Conservation (phyloP, 257 asterid species). For the Buddleja alternifolia region DNA sequence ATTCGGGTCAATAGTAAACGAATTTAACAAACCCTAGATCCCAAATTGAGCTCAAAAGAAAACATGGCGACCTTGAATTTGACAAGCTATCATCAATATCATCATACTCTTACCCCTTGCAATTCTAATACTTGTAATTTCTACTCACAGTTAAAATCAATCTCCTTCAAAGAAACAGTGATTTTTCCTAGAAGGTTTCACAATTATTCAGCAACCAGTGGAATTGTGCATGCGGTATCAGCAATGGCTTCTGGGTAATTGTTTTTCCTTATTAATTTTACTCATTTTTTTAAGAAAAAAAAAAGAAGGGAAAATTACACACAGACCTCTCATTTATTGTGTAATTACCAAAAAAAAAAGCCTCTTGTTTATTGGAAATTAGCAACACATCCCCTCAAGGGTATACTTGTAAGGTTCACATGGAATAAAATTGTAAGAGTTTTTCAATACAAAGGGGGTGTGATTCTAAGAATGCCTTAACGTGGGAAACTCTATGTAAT, state of each 20-base stretch:
- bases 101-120: slow-evolving; percentile 27
- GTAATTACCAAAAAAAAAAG: too few relatives aligned
- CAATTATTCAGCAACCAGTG: slow-evolving; percentile 25
- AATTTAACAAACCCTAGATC: slow-evolving; percentile 13
- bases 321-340: too few relatives aligned
- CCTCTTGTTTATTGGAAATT: too few relatives aligned
- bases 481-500: too few relatives aligned
- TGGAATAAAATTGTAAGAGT: too few relatives aligned
- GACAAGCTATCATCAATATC: too few relatives aligned
- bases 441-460: too few relatives aligned
- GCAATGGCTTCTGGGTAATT: slow-evolving; percentile 54
- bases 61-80: slow-evolving; percentile 41
- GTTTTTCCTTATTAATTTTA: not conserved
- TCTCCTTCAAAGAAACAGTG: slow-evolving; percentile 31
- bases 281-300: not conserved
- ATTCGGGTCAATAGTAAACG: not conserved
- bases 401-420: too few relatives aligned
- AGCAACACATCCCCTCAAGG: too few relatives aligned
- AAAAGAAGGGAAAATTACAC: too few relatives aligned
- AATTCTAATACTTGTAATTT: not conserved
- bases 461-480: too few relatives aligned
- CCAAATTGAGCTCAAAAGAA: slow-evolving; percentile 5
- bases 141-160: slow-evolving; percentile 9
- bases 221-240: slow-evolving; percentile 26
- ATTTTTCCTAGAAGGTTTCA: slow-evolving; percentile 29